Evolutionary conservation across 345 rosid species (phyloP), one percentile per base, ranked within the genome.

Genomic region (Eucalyptus sp.): DNA sequence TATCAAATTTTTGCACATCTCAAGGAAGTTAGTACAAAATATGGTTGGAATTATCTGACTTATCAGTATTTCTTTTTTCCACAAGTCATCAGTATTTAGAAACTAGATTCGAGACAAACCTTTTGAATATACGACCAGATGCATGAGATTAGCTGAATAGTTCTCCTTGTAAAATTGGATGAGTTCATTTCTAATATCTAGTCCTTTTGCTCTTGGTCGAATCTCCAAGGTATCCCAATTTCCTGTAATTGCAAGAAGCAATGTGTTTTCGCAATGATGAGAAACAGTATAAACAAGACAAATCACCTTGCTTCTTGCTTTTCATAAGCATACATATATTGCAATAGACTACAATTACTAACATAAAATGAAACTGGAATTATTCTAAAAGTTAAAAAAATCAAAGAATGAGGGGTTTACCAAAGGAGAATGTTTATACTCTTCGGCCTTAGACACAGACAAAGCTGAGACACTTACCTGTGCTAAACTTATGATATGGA

Each of bases 111-210:
- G 2, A 10, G 66, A 90, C 94, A 64, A 90, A 96, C 99, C 99
- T 93, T 96, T 96, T 88, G 95, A 92, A 89, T 96, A 97, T 60
- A 96, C 93, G 87, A 92, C 98, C 80, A 97, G 94, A 91, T 95
- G 94, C 99, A 97, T 97, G 80, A 95, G 95, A 93, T 95, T 97
- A 89, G 99, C 96, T 27, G 99, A 97, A 94, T 97, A 97, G 86
- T 96, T 89, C 88, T 96, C 97, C 56, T 94, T 90, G 87, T 97
- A 97, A 91, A 97, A 95, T 86, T 94, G 96, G 58, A 97, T 93
- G 88, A 97, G 98, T 92, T 96, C 98, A n/a, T 88, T 88, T 88
- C 97, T 96, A 80, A 95, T 96, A 90, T 97, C 98, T 86, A 95
- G 68, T 89, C 99, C 99, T 91, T 89, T 95, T 86, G 93, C 98